These are phyloP conservation scores for Microglena sp. DNA, from an alignment of 139 green algal species.

Conservation along the genomic window DNA sequence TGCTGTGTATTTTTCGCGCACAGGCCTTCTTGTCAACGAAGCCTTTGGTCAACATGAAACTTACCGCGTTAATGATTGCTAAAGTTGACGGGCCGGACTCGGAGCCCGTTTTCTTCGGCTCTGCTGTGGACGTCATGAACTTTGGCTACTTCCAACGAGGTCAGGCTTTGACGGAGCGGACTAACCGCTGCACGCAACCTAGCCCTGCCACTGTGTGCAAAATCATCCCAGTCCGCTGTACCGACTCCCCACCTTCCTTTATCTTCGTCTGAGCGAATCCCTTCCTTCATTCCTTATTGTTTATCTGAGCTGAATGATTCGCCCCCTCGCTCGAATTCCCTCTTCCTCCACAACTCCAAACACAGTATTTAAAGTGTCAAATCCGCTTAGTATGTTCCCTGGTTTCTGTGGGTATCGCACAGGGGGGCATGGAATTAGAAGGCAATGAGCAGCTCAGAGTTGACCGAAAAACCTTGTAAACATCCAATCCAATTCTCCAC, in stretches of 20 bases:
- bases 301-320: background rate
- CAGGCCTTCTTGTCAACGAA: background rate
- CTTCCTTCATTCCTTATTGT: background rate
- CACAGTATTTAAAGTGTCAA: too few species aligned
- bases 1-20: too few species aligned
- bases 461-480: too few species aligned
- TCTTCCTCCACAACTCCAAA: constrained; percentile 26
- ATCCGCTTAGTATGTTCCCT: too few species aligned
- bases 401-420: too few species aligned
- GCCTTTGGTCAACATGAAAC: constrained; percentile 34
- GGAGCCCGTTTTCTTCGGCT: constrained; percentile 65
- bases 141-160: constrained; percentile 93
- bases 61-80: constrained; percentile 58
- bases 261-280: constrained; percentile 17
- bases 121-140: constrained; percentile 69
- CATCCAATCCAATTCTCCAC: too few species aligned
- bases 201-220: background rate
- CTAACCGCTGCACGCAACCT: background rate
- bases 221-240: background rate
- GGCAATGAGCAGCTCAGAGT: too few species aligned
- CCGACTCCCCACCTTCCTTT: background rate
- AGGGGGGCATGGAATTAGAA: too few species aligned
- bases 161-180: background rate
- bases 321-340: background rate
- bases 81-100: constrained; percentile 61